Conservation (phyloP, 805 yeast species). For the Yamadazyma akitaensis region DNA sequence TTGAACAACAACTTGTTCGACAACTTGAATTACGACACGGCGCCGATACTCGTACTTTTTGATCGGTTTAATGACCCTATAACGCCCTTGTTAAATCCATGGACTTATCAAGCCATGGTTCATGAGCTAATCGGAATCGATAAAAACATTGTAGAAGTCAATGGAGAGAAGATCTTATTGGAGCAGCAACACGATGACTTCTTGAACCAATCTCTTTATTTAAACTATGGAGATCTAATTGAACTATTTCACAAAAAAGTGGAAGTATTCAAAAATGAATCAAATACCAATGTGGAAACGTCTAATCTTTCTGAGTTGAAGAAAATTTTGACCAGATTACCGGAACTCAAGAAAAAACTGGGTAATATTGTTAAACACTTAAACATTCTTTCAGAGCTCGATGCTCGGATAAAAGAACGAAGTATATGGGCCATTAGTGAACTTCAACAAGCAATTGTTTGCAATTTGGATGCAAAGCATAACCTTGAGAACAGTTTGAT, state of each 20-base stretch:
- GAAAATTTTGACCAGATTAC: conserved; percentile 84
- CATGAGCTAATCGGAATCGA: conserved; percentile 84
- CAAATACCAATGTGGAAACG: conserved; percentile 67
- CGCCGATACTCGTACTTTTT: conserved; percentile 70
- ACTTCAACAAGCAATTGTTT: conserved; percentile 80
- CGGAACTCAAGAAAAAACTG: conserved; percentile 86
- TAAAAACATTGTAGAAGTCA: conserved; percentile 74
- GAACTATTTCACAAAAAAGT: conserved; percentile 84
- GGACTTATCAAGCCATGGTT: conserved; percentile 98
- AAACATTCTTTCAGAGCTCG: conserved; percentile 83
- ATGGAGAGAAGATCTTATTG: conserved; percentile 45
- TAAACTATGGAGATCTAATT: conserved; percentile 93
- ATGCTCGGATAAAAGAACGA: conserved; percentile 59
- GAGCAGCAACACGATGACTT: conserved; percentile 69
- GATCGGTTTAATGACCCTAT: conserved; percentile 90
- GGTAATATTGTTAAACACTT: conserved; percentile 91
- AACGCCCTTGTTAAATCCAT: conserved; percentile 88
- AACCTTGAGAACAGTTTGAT: conserved; percentile 51
- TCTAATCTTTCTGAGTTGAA: conserved; percentile 83
- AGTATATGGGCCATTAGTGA: conserved; percentile 85
- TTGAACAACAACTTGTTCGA: conserved; percentile 64
- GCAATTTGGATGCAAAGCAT: conserved; percentile 40
- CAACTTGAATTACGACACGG: conserved; percentile 58
- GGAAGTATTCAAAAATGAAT: conserved; percentile 72
- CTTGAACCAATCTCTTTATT: conserved; percentile 74